Evolutionary conservation across 2,329 filamentous ascomycete genomes (phyloP), one percentile per base, ranked within the genome.

Genomic region (Hypoxylon sp.): DNA sequence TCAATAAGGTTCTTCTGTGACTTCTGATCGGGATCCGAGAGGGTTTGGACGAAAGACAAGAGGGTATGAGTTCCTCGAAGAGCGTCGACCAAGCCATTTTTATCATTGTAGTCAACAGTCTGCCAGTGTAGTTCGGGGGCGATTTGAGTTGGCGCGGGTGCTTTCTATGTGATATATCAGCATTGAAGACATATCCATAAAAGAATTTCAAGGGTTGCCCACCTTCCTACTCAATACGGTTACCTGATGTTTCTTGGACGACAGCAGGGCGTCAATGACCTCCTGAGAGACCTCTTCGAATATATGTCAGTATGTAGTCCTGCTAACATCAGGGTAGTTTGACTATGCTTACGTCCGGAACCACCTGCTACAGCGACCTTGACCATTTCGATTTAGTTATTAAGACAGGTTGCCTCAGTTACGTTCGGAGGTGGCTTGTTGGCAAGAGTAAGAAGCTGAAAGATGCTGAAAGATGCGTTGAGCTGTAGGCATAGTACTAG

Each of bases 1-100:
- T 91, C 86, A 57, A 91, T 86, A 51, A 91, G 78, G 33, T 83
- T 83, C 66, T 81, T 83, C 73, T 91, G 88, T 0, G 84, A 76
- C n/a, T 76, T 75, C 33, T 81, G 71, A 0, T 73, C 70, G 4
- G 73, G 73, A 59, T 81, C 79, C 0, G 74, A 72, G 1, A 81
- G 74, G 1, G 78, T 67, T 4, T 81, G 70, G 13, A 87, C 73
- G 71, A 89, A 89, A 1, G 84, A 88, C 0, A 89, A 77, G 3
- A 90, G 77, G 0, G 85, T 87, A 51, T 89, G 82, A 0, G 83
- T 79, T 5, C 85, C 86, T 11, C 73, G 59, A 0, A 90, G 77
- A 0, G 77, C 74, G 4, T 77, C 51, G 0, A 76, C 74, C 2
- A 89, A 76, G 3, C 78, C 58, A 0, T 65, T 57, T 42, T 76